phyloP scores from a whole-genome alignment of 2,329 filamentous ascomycete species.

The Mariannaea sp. region DNA sequence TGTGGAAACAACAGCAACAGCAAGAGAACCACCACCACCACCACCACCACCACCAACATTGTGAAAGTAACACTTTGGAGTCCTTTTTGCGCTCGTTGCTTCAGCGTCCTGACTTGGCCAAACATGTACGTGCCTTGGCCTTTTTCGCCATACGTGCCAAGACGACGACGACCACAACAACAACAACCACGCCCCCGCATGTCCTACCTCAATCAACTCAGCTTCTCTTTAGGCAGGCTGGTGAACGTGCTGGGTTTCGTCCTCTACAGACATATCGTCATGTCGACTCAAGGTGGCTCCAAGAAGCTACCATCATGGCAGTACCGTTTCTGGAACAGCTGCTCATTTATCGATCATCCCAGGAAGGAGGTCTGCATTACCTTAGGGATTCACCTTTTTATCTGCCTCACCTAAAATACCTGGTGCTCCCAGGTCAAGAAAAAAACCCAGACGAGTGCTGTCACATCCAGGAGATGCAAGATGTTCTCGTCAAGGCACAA shows the following conservation, averaged over 20 bases:
- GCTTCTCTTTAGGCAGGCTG: slow-evolving; percentile 34
- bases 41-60: slow-evolving; percentile 16
- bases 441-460: slow-evolving; percentile 35
- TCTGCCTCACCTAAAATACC: slow-evolving; percentile 37
- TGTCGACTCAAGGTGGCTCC: slow-evolving; percentile 37
- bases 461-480: slow-evolving; percentile 39
- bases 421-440: slow-evolving; percentile 33
- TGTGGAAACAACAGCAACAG: too few species aligned
- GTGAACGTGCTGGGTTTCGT: slow-evolving; percentile 34
- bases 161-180: too few species aligned
- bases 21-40: too few species aligned
- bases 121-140: slow-evolving; percentile 31
- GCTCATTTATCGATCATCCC: slow-evolving; percentile 36
- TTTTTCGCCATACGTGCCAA: slow-evolving; percentile 33
- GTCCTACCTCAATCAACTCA: slow-evolving; percentile 27
- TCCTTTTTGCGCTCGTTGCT: slow-evolving; percentile 34
- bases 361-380: slow-evolving; percentile 35
- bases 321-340: slow-evolving; percentile 35
- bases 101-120: slow-evolving; percentile 33
- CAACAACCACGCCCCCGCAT: slow-evolving; percentile 18
- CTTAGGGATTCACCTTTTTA: slow-evolving; percentile 36
- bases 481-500: slow-evolving; percentile 33
- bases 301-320: slow-evolving; percentile 38
- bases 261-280: slow-evolving; percentile 30
- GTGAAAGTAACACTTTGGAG: slow-evolving; percentile 29